A percentile compares a stretch with the other conserved stretches of the same genome.
These are phyloP conservation scores for Cadophora sp. DNA, from an alignment of 2,329 filamentous ascomycete genomes.

Conservation along the genomic window DNA sequence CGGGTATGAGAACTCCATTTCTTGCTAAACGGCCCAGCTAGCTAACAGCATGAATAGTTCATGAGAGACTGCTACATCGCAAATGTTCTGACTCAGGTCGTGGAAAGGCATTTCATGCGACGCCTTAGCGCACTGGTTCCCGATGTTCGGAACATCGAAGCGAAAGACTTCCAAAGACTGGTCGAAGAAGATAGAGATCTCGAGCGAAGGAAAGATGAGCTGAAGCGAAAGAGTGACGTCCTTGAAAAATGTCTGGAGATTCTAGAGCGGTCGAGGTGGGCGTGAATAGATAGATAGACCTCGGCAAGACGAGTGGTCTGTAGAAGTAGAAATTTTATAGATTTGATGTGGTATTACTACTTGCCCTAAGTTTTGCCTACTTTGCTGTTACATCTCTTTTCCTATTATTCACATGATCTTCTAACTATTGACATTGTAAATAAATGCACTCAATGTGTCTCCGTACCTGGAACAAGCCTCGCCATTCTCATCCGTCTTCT, in stretches of 20 bases:
- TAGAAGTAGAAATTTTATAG: too few species aligned
- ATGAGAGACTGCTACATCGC: constrained; percentile 13
- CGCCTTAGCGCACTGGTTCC: neutral
- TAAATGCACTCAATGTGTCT: too few species aligned
- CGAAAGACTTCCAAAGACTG: neutral
- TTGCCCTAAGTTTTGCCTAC: too few species aligned
- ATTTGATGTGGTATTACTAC: too few species aligned
- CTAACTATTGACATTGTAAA: too few species aligned
- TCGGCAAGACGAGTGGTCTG: too few species aligned
- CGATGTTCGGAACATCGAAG: neutral
- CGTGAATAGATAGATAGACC: neutral
- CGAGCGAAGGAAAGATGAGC: neutral
- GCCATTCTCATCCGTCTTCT: too few species aligned
- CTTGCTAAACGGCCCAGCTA: too few species aligned
- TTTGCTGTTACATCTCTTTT: too few species aligned
- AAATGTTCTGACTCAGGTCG: constrained; percentile 13
- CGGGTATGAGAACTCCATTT: neutral
- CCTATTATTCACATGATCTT: too few species aligned
- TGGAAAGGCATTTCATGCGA: constrained; percentile 18
- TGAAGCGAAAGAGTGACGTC: neutral
- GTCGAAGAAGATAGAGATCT: neutral
- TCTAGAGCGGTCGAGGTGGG: neutral
- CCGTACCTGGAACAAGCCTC: too few species aligned
- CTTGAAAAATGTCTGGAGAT: neutral
- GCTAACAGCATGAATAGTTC: neutral